Evolutionary conservation across 2,329 filamentous ascomycete species (phyloP).

Genomic region (Fusarium sp.): DNA sequence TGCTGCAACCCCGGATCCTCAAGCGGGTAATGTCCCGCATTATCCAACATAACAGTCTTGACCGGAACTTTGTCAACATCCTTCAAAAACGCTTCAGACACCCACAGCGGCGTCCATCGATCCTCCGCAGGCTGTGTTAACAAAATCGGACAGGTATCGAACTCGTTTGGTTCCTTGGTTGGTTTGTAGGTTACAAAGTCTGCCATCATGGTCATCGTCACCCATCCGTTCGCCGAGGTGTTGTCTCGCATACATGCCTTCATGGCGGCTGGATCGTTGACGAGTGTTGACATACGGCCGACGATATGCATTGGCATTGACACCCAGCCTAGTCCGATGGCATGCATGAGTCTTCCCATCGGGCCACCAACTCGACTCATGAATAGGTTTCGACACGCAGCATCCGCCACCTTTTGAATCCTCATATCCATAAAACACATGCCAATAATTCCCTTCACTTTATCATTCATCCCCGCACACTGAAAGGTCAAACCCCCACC

Average conservation of each 20-base stretch:
- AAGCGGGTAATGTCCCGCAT: conserved; percentile 11
- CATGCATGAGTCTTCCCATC: background rate
- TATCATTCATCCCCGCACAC: conserved; percentile 1
- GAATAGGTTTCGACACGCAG: conserved; percentile 9
- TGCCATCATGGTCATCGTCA: conserved; percentile 5
- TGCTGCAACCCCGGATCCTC: conserved; percentile 11
- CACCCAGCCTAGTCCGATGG: conserved; percentile 5
- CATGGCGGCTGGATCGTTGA: conserved; percentile 1
- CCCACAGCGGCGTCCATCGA: conserved; percentile 3
- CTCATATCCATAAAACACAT: conserved; percentile 31
- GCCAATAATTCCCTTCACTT: background rate
- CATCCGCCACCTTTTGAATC: background rate
- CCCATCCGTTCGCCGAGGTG: background rate
- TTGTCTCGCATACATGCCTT: conserved; percentile 8
- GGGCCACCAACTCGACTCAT: conserved; percentile 11
- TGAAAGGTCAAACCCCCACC: conserved; percentile 8
- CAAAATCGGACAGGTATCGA: conserved; percentile 18
- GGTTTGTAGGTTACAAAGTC: background rate
- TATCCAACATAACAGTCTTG: conserved; percentile 9
- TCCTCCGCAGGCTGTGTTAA: conserved; percentile 11
- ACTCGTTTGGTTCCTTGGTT: background rate
- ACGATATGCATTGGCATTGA: conserved; percentile 9
- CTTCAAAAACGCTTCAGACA: conserved; percentile 4
- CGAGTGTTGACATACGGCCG: conserved; percentile 8
- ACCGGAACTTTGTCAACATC: background rate